Evolutionary conservation across 2,329 filamentous ascomycete species (phyloP), one percentile per base, ranked within the genome.

Genomic region (Beauveria sp.): DNA sequence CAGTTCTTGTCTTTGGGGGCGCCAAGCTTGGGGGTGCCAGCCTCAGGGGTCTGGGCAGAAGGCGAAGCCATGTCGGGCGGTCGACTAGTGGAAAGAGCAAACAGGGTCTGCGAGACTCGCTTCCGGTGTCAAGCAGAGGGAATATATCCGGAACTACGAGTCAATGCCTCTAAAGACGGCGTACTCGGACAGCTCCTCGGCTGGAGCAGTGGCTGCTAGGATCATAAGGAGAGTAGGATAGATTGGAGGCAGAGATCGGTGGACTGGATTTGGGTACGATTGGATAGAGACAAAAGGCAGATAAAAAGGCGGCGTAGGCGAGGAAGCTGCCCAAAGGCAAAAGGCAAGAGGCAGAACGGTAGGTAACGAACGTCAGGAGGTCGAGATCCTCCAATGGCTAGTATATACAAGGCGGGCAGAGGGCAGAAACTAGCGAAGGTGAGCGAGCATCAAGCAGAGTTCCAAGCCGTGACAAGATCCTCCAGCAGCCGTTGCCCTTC

Each of bases 1-100:
- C 93, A 97, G 66, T 81, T 87, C 71, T 90, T 91, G 77, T 98
- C 93, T 75, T 98, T 98, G 63, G 82, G 75, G 18, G 88, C 82
- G 64, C 70, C 64, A 49, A 59, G 48, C 66, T 75, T 76, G 55
- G 75, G 70, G 48, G 77, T 77, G 63, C 68, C 71, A 34, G 72
- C 69, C 56, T 80, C 77, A 64, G 75, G 70, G 56, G 66, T 67
- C 63, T 71, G 69, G 64, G 65, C 64, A 49, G 69, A 67, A 50
- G 71, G 65, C 57, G 75, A 74, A 63, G 69, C 67, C 73, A 75
- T 76, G 63, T 63, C 48, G 38, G 34, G 54, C 28, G 34, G 40
- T 45, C 34, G 55, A 62, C 51, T 63, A 66, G 61, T 59, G 61
- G 43, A 53, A 42, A 45, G 22, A 53, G 16, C 24, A 42, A 31